Percentiles rank a stretch among this genome's conserved stretches.
Conservation (phyloP, 2,329 filamentous ascomycete genomes). For the Ophiocordyceps camponoti-leonardi region DNA sequence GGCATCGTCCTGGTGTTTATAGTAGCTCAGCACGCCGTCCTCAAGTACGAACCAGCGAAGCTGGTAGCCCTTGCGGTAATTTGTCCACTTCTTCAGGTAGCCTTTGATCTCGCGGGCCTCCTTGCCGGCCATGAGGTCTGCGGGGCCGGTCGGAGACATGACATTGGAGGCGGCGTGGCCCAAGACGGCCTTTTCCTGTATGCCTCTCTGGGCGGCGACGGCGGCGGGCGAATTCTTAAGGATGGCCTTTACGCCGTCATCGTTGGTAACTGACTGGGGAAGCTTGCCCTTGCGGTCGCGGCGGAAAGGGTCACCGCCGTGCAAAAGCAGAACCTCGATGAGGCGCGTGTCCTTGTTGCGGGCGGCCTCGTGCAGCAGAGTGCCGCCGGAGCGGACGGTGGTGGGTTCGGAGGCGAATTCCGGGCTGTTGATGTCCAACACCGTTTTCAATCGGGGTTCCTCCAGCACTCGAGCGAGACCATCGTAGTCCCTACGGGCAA, state of each 20-base stretch:
- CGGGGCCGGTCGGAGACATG: slow-evolving; percentile 31
- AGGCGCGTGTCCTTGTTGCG: slow-evolving; percentile 72
- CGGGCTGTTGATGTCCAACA: slow-evolving; percentile 80
- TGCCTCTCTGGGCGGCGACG: slow-evolving; percentile 81
- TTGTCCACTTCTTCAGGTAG: slow-evolving; percentile 98
- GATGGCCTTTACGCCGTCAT: slow-evolving; percentile 75
- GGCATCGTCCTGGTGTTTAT: slow-evolving; percentile 96
- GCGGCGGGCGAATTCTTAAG: slow-evolving; percentile 90
- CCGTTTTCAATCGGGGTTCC: slow-evolving; percentile 69
- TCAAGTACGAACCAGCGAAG: slow-evolving; percentile 95
- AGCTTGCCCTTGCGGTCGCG: slow-evolving; percentile 90
- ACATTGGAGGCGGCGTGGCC: slow-evolving; percentile 50
- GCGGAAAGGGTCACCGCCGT: slow-evolving; percentile 90
- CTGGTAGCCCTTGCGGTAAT: slow-evolving; percentile 95
- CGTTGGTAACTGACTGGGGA: slow-evolving; percentile 89
- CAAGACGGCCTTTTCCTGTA: slow-evolving; percentile 92
- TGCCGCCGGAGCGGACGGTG: slow-evolving; percentile 73
- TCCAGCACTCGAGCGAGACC: slow-evolving; percentile 63
- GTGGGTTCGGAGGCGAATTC: slow-evolving; percentile 70
- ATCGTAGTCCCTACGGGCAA: slow-evolving; percentile 57
- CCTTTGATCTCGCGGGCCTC: slow-evolving; percentile 96
- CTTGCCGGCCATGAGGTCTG: slow-evolving; percentile 52
- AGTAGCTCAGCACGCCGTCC: slow-evolving; percentile 94
- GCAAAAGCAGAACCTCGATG: slow-evolving; percentile 77
- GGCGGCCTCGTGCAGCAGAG: slow-evolving; percentile 82